A percentile compares a stretch with the other conserved stretches of the same genome.
Conservation (phyloP, 208 protist genomes). For the Wallacemonas sp. region DNA sequence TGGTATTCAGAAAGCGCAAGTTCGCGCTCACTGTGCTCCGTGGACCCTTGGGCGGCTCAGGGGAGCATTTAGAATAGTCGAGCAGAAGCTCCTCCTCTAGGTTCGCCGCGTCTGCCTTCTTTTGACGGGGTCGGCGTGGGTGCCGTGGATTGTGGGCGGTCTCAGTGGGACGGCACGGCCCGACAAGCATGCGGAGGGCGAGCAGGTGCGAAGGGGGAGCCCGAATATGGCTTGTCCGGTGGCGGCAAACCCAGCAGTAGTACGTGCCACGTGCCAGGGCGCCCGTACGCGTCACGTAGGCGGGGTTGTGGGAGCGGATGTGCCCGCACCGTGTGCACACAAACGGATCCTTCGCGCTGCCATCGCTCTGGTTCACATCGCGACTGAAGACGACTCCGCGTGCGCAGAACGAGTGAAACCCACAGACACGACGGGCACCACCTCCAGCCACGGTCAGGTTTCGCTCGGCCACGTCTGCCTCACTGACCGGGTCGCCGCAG, state of each 20-base stretch:
- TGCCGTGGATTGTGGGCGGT: no score
- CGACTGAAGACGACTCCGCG: conserved; percentile 2
- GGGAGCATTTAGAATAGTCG: not conserved
- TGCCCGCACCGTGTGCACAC: conserved; percentile 45
- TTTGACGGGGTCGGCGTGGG: no score
- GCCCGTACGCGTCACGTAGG: conserved; percentile 16
- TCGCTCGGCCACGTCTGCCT: no score
- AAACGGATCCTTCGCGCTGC: conserved; percentile 21
- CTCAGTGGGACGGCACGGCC: no score
- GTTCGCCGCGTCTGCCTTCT: no score
- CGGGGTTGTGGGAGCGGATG: conserved; percentile 18
- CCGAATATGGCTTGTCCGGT: conserved; percentile 24
- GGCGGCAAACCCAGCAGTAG: conserved; percentile 35
- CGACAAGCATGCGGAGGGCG: not conserved
- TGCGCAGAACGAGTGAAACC: conserved; percentile 11
- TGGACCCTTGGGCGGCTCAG: not conserved
- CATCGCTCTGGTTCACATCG: not conserved
- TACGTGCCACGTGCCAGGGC: conserved; percentile 17
- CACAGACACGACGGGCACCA: not conserved
- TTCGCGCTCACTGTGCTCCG: conserved; percentile 9
- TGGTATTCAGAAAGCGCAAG: not conserved
- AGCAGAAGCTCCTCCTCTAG: no score
- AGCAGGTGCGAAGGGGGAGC: conserved; percentile 16
- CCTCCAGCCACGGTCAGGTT: no score
- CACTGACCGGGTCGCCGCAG: no score